Evolutionary conservation across 352 stramenopile species (phyloP).

Genomic region (Phytophthora pistaciae): DNA sequence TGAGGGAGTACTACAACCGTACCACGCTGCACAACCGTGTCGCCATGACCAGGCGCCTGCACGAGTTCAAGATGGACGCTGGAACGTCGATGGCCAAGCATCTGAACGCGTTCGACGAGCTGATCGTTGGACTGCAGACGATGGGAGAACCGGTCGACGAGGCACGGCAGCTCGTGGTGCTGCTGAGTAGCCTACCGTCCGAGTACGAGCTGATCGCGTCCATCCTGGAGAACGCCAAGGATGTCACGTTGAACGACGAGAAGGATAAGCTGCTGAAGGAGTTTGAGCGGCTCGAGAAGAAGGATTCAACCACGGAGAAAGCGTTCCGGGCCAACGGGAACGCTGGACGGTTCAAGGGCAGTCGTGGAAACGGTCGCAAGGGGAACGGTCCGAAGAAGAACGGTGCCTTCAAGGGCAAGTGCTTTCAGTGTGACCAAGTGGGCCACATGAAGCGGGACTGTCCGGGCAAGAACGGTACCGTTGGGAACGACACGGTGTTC

Average conservation of each 20-base stretch:
- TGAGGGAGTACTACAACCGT: conserved; percentile 34
- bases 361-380: background rate
- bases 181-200: conserved; percentile 21
- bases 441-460: background rate
- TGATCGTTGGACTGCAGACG: conserved; percentile 30
- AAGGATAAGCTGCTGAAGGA: conserved; percentile 21
- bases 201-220: conserved; percentile 39
- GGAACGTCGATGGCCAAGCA: conserved; percentile 13
- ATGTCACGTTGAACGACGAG: conserved; percentile 16
- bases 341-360: background rate
- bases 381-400: background rate
- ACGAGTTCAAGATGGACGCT: background rate
- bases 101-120: conserved; percentile 36
- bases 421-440: background rate
- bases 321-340: background rate
- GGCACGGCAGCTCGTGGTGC: conserved; percentile 29
- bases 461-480: background rate
- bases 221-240: conserved; percentile 27
- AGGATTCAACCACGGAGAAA: background rate
- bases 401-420: background rate
- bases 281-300: conserved; percentile 15
- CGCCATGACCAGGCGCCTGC: conserved; percentile 11
- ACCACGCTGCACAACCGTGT: conserved; percentile 39
- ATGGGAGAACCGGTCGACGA: conserved; percentile 29
- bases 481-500: background rate